Conservation (phyloP, 1,139 yeast genomes). For the Lodderomyces orthopsilosis region DNA sequence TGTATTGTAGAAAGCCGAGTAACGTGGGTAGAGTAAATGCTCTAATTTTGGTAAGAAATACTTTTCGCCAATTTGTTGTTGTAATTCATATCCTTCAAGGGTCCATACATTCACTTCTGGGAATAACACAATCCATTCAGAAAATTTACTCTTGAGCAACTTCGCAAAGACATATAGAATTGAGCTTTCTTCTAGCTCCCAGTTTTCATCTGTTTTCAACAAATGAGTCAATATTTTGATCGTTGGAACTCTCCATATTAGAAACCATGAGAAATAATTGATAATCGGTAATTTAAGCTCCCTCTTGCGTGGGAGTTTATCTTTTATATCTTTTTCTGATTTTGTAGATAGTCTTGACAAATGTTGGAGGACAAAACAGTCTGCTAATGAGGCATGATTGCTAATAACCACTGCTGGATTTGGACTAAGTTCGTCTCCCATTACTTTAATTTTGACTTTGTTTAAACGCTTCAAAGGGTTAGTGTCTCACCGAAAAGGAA, state of each 20-base stretch:
- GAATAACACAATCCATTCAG: constrained; percentile 59
- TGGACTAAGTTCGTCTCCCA: constrained; percentile 43
- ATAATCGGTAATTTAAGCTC: constrained; percentile 34
- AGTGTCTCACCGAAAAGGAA: constrained; percentile 2
- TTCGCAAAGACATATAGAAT: constrained; percentile 23
- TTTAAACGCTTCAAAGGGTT: constrained; percentile 28
- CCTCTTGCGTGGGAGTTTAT: background rate
- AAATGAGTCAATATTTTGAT: constrained; percentile 39
- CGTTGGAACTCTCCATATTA: constrained; percentile 55
- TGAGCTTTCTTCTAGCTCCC: constrained; percentile 49
- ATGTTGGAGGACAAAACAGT: constrained; percentile 48
- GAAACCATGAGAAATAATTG: constrained; percentile 61
- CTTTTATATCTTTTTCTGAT: constrained; percentile 4
- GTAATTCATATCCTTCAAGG: constrained; percentile 42
- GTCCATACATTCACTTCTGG: constrained; percentile 75
- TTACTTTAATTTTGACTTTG: constrained; percentile 31
- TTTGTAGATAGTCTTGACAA: constrained; percentile 30
- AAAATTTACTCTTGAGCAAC: constrained; percentile 25
- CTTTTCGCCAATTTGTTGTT: constrained; percentile 48
- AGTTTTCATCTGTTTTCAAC: constrained; percentile 57
- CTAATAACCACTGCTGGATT: constrained; percentile 49
- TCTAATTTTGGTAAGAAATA: constrained; percentile 52
- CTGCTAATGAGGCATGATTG: constrained; percentile 58
- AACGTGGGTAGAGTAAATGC: constrained; percentile 66
- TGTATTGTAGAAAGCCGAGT: constrained; percentile 49